Evolutionary conservation across 257 asterid species (phyloP).

Genomic region (Solanum phureja): DNA sequence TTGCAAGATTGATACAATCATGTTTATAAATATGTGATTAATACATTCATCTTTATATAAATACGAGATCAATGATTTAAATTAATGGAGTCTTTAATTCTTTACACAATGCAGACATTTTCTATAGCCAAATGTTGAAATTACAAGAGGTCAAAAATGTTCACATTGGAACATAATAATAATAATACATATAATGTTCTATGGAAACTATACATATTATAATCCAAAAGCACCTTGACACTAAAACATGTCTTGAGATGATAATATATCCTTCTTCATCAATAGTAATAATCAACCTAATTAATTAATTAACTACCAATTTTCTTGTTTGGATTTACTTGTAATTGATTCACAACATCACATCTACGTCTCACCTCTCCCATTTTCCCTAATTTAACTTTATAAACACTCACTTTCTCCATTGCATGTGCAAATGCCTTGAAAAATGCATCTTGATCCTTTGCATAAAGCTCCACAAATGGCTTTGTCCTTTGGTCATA

Average conservation of each 20-base stretch:
- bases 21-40: not conserved
- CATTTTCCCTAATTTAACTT: constrained; percentile 37
- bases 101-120: not conserved
- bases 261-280: constrained; percentile 4
- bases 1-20: not conserved
- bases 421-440: constrained; percentile 43
- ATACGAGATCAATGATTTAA: not conserved
- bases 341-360: constrained; percentile 36
- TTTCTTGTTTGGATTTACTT: not conserved
- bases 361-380: constrained; percentile 93
- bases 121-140: not conserved
- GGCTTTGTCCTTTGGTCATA: constrained; percentile 58
- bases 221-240: not conserved
- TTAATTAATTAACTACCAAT: not conserved
- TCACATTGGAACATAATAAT: not conserved
- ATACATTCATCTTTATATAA: not conserved
- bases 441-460: constrained; percentile 46
- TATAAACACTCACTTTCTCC: constrained; percentile 44
- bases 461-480: constrained; percentile 59
- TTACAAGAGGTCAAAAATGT: not conserved
- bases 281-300: not conserved
- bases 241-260: not conserved
- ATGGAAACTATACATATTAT: not conserved
- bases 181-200: not conserved
- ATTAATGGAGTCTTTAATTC: not conserved